phyloP scores from a whole-genome alignment of 805 yeast genomes.

The Maudiozyma bulderi region DNA sequence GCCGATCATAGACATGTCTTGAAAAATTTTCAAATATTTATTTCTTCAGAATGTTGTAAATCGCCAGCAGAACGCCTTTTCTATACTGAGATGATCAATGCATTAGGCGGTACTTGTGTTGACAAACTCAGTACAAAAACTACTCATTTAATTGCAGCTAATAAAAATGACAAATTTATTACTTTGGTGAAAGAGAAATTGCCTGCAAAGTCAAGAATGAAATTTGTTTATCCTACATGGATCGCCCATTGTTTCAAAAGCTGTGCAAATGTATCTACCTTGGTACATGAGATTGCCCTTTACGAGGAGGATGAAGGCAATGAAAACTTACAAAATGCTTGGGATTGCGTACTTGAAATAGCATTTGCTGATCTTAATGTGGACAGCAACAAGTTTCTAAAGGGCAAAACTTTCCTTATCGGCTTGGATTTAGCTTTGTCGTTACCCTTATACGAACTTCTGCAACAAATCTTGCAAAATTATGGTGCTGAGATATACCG shows the following conservation, averaged over 20 bases:
- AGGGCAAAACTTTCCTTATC: conserved; percentile 40
- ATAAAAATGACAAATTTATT: conserved; percentile 48
- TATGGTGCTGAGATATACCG: conserved; percentile 46
- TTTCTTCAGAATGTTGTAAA: conserved; percentile 21
- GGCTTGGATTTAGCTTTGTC: conserved; percentile 49
- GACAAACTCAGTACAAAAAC: conserved; percentile 57
- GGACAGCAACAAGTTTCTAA: conserved; percentile 27
- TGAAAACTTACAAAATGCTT: conserved; percentile 8
- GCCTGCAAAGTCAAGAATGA: conserved; percentile 32
- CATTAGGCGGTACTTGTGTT: conserved; percentile 68
- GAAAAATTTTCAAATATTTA: conserved; percentile 50
- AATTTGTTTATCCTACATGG: conserved; percentile 73
- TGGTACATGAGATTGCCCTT: conserved; percentile 37
- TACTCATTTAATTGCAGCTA: conserved; percentile 64
- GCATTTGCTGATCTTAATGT: conserved; percentile 1
- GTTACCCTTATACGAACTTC: conserved; percentile 30
- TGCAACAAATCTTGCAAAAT: conserved; percentile 36
- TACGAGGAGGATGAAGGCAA: background rate
- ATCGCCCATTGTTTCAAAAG: conserved; percentile 56
- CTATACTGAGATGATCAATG: conserved; percentile 46
- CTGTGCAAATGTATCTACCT: conserved; percentile 42
- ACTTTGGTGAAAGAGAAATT: conserved; percentile 39
- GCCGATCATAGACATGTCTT: conserved; percentile 65
- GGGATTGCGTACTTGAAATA: conserved; percentile 7
- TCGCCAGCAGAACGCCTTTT: conserved; percentile 57